Evolutionary conservation across 225 moss, liverwort and hornwort species (phyloP).

Genomic region (Marchantia paleacea): DNA sequence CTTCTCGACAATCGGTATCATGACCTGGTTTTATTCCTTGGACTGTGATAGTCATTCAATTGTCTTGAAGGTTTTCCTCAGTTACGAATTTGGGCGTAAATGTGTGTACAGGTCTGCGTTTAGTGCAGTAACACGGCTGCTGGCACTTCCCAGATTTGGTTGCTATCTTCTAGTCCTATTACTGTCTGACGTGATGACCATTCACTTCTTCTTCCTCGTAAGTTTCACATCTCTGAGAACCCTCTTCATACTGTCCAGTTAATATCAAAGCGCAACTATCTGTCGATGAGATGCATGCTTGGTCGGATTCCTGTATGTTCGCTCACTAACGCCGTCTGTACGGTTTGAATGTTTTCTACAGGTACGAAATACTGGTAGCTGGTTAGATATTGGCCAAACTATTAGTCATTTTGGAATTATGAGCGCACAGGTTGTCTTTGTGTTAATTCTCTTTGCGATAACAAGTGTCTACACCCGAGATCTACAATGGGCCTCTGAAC

Average conservation of each 20-base stretch:
- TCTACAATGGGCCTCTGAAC: conserved; percentile 59
- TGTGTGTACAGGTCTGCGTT: conserved; percentile 67
- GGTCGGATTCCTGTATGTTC: neutral
- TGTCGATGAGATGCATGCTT: neutral
- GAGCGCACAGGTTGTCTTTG: conserved; percentile 98
- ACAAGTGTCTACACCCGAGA: conserved; percentile 76
- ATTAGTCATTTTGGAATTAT: conserved; percentile 99
- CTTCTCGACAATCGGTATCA: neutral
- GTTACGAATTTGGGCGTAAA: neutral
- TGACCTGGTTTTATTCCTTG: neutral
- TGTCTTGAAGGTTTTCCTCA: neutral
- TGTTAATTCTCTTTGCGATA: conserved; percentile 92
- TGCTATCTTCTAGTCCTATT: conserved; percentile 92
- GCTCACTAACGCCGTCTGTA: neutral
- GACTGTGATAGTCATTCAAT: neutral
- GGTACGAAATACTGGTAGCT: conserved; percentile 96
- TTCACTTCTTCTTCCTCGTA: conserved; percentile 98
- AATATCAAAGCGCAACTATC: neutral
- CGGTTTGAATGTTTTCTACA: conserved; percentile 14
- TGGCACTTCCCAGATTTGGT: conserved; percentile 83
- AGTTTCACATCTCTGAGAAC: conserved; percentile 21
- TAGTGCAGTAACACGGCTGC: conserved; percentile 79
- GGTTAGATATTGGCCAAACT: conserved; percentile 98
- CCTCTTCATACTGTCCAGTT: no score
- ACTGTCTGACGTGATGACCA: conserved; percentile 95